Conservation (phyloP, 176 grass and related monocot genomes). For the Raddia guianensis region DNA sequence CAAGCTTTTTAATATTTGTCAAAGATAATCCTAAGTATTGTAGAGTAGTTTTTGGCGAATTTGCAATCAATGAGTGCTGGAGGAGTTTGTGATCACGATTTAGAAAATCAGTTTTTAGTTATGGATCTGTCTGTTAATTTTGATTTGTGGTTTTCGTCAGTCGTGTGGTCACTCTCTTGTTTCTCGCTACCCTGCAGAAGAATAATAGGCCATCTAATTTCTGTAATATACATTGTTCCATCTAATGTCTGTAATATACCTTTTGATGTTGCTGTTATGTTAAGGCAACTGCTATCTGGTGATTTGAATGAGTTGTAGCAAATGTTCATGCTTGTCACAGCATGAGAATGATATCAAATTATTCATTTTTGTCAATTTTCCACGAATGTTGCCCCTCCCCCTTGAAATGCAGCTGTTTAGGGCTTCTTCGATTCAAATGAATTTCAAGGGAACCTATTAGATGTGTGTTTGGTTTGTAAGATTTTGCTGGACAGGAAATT, state of each 20-base stretch:
- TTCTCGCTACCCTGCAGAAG: background rate
- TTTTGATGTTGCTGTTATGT: constrained; percentile 7
- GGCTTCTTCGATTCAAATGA: no score
- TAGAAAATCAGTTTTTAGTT: constrained; percentile 6
- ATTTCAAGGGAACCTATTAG: no score
- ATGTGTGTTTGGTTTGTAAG: no score
- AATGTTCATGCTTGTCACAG: constrained; percentile 22
- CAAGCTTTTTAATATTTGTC: constrained; percentile 11
- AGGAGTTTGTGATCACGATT: constrained; percentile 24
- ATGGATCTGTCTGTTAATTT: background rate
- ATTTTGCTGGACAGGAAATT: no score
- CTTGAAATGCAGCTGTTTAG: no score
- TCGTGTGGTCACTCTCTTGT: background rate
- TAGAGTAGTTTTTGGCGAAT: background rate
- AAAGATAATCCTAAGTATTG: constrained; percentile 14
- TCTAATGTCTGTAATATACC: constrained; percentile 1
- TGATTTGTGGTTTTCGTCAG: background rate
- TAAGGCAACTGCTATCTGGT: background rate
- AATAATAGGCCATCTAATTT: constrained; percentile 23
- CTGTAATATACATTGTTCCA: constrained; percentile 11
- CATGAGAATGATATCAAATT: background rate
- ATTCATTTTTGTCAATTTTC: background rate
- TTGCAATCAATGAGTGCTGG: background rate
- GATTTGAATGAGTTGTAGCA: constrained; percentile 16
- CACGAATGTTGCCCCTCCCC: background rate